Base-by-base conservation (phyloP, 2,329 filamentous ascomycete genomes). In the Claviceps cyperi region DNA sequence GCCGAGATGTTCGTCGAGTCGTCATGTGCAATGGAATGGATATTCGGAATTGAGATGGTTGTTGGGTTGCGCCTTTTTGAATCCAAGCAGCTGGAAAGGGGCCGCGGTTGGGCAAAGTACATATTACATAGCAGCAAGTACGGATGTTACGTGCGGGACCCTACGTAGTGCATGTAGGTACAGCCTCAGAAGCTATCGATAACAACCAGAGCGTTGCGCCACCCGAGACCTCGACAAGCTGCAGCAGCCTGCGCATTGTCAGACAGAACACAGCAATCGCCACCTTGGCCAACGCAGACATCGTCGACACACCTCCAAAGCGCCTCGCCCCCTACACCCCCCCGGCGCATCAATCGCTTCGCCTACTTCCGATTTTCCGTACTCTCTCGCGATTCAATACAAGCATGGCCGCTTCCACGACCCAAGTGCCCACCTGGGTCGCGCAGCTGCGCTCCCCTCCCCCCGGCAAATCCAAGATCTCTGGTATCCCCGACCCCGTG, bases 401-500 rank as follows among this genome's bases (percentile, higher is more conserved):
- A 6, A 44, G 3, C 21, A 61, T 62, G 62, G 52, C 58, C 49
- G 63, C 67, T 52, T 62, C 64, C 52, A 57, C 62, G 51, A 52
- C 64, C 69, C 70, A 41, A 46, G 53, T 57, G 14, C 90, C 90
- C 36, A 73, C 77, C 74, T 98, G 92, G 92, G 86, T 91, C 36
- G 68, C 82, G 56, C 83, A 94, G 60, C 77, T 97, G 58, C 82
- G 83, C 62, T 78, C 78, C 43, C 78, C 86, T 35, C 80, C 87
- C 22, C 64, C 77, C 22, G 63, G 78, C 47, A 85, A 80, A 64
- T 67, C 81, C 48, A 88, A 87, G 68, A 74, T 77, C 47, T 63
- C 71, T 58, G 77, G 75, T 63, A 81, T 96, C 57, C 75, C 84
- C 52, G 90, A 98, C 65, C 92, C 92, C 47, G 86, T 87, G 49